Base-by-base conservation (phyloP, 371 early-diverging fungal genomes). In the Saksenaea vasiformis region DNA sequence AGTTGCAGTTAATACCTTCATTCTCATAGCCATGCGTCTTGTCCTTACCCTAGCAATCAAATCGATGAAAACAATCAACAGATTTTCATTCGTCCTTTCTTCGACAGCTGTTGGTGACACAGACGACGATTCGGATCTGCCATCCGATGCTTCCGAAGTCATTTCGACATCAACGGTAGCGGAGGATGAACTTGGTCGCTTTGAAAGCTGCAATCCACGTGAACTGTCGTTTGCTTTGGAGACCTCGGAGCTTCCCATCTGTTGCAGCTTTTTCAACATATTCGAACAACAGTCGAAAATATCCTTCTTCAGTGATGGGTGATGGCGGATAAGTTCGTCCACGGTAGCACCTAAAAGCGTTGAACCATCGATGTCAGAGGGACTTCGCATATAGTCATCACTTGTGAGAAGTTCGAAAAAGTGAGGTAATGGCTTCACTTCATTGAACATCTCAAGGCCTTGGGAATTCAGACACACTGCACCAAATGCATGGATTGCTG, bases 241-340 rank as follows among this genome's bases (percentile, higher is more conserved):
- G 5, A 62, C 59, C 1, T 73, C 76, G 19, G 73, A 60, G 11
- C 66, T 66, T 5, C 86, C 87, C 70, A 85, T 74, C 31, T 75
- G 73, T 26, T 79, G 28, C 0, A 89, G 79, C 34, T 73, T 70
- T 15, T 85, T 74, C 47, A 97, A 74, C 80, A 92, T 83, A 15
- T 63, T 62, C 3, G 91, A 71, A 11, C 96, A 82, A 36, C 89
- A 84, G n/a, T 79, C 72, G 73, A 95, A 86, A 11, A 95, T 85
- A 3, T 69, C 67, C 0, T 83, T 78, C 65, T 92, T 91, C 37
- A 98, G 71, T 0, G 84, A 68, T 0, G 99, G 98, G 64, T 97
- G 97, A 77, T 98, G 99, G 10, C 99, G 90, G 61, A 97, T 91
- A 37, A 98, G 82, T 69, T 98, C 99, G 66, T 98, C 99, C 76